Evolutionary conservation across 108 stramenopile species (phyloP), one percentile per base, ranked within the genome.

Genomic region (Fragilaria radians): DNA sequence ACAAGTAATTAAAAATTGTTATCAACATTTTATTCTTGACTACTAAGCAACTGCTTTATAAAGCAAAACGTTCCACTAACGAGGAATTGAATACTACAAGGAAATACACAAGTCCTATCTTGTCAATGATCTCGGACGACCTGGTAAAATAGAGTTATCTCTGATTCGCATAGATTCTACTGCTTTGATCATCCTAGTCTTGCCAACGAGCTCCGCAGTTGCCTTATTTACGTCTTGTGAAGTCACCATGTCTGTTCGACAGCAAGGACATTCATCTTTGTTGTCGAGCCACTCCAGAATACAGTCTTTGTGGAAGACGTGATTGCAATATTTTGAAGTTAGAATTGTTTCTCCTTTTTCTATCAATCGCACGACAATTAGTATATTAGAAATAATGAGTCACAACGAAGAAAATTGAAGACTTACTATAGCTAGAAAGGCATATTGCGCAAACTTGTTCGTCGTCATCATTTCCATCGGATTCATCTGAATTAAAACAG

Each of bases 301-400:
- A 23, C 79, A 80, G 2, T 69, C 54, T 53, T 73, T 59, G 52
- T 80, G 79, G 33, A 76, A 80, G 28, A 54, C 72, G 27, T 80
- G 79, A 17, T 48, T 28, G 51, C 79, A 80, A 30, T 22, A 11
- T n/a, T 62, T 59, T 23, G 79, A 70, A 34, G 55, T 34, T 24
- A 52, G 18, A 27, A 52, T 24, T 3, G 52, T 52, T 3, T 52
- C 52, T 42, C 36, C 36, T 14, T 42, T 14, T 14, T 14, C 36
- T 42, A 42, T 14, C 7, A 42, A n/a, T n/a, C n/a, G n/a, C n/a
- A n/a, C n/a, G n/a, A n/a, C n/a, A n/a, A n/a, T n/a, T n/a, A n/a
- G n/a, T n/a, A n/a, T n/a, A n/a, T n/a, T n/a, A n/a, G n/a, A n/a
- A n/a, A n/a, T n/a, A n/a, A n/a, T n/a, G n/a, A n/a, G n/a, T n/a